These are phyloP conservation scores for Corynascus novoguineensis DNA, from an alignment of 495 filamentous ascomycete genomes.

Conservation along the genomic window DNA sequence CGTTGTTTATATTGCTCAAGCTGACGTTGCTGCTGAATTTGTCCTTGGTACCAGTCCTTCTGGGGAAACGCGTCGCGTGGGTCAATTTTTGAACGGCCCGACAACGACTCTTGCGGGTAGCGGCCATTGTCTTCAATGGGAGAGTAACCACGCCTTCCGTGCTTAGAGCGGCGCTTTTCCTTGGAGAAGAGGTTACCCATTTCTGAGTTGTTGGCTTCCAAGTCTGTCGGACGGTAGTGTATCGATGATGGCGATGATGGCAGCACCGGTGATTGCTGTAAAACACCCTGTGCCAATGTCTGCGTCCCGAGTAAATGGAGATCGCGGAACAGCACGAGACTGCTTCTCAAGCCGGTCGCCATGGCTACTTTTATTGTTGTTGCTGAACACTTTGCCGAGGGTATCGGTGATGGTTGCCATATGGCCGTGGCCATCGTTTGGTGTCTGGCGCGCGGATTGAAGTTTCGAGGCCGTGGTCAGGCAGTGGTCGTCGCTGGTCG, in stretches of 20 bases:
- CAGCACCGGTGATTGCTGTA: too few species aligned
- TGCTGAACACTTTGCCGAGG: not conserved
- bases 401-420: not conserved
- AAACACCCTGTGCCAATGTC: slow-evolving; percentile 2
- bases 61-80: too few species aligned
- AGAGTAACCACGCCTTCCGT: not conserved
- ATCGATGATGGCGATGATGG: not conserved
- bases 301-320: slow-evolving; percentile 11
- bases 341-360: slow-evolving; percentile 18
- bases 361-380: slow-evolving; percentile 19
- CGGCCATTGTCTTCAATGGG: too few species aligned
- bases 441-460: not conserved
- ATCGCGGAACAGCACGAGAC: slow-evolving; percentile 14
- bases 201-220: not conserved
- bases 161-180: not conserved
- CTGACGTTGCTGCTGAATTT: too few species aligned
- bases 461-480: not conserved
- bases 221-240: not conserved
- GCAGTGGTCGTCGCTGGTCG: not conserved
- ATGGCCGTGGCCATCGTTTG: not conserved
- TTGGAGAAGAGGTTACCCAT: slow-evolving; percentile 8
- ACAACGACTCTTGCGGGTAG: too few species aligned
- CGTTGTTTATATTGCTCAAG: too few species aligned
- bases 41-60: too few species aligned
- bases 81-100: too few species aligned